Base-by-base conservation (phyloP, 331 rosid species). In the Dryas integrifolia region DNA sequence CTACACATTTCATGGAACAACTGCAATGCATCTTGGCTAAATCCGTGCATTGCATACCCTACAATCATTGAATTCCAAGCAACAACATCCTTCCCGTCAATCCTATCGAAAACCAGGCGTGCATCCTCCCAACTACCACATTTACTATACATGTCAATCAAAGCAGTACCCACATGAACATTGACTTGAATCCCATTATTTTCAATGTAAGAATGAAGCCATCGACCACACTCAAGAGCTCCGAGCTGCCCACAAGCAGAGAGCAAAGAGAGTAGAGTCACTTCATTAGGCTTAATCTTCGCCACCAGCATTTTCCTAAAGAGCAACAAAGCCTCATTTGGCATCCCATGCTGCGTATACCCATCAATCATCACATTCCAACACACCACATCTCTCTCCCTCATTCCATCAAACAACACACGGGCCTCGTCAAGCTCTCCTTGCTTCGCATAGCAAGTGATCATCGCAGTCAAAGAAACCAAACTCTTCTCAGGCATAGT, bases 321-420 rank as follows among this genome's bases (percentile, higher is more conserved):
- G 44, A 89, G 84, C 65, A 76, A 75, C 73, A 90, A 74, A 26
- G 88, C 84, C 64, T 93, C 92, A 52, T 84, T 84, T 2, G 94
- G 94, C 59, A 69, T 72, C 77, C 96, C 96, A 75, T 85, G 83
- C 58, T 87, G 92, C 52, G 96, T 72, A 56, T 82, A 87, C 64
- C 96, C 98, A 71, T 87, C 94, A 67, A 89, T 87, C 89, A 91
- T 93, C 84, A 89, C 97, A 44, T 93, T 93, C 98, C 97, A 93
- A 74, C 93, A 89, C 64, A 91, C 89, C 72, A 82, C 87, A 75
- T 93, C 96, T 56, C 75, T 83, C 41, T 82, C 82, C 18, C 18
- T 52, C 87, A 89, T 83, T 5, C 69, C 90, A 5, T 87, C 84
- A 53, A 93, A 89, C 82, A 91, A 72, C 65, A 38, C 38, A 35